Evolutionary conservation across 768 basidiomycete species (phyloP), one percentile per base, ranked within the genome.

Genomic region (Mycena vitilis): DNA sequence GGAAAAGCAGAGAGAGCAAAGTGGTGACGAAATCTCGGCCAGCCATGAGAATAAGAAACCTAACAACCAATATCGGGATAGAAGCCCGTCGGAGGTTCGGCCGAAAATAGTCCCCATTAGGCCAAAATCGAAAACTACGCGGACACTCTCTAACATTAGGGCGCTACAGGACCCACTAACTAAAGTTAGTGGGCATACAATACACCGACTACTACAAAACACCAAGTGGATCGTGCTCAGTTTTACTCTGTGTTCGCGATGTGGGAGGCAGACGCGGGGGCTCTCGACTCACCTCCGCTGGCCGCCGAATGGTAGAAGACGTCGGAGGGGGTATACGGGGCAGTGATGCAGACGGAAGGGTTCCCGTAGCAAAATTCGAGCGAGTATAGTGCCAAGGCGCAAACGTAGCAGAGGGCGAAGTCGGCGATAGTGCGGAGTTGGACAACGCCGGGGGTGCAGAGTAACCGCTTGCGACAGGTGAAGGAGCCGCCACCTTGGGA

Each of bases 331-430:
- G 87, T 16, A 81, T 76, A 40, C 85, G 84, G 23, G 89, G 87
- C 65, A 90, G 80, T 48, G 84, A 76, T 22, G 83, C 80, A 23
- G 83, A 73, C 13, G 81, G 76, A 51, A 85, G 73, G 20, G 70
- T 72, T 20, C 79, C 69, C 5, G 58, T 71, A 42, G 80, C 78
- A 75, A 89, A 89, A 64, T 77, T 80, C 9, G 88, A 88, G 56
- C 76, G 82, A 22, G 88, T 88, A 72, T 87, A 80, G 66, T 87
- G 86, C 88, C 88, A 89, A 18, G 89, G 88, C 34, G 86, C 86
- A 22, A 74, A 51, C 34, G 22, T 65, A 9, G 73, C 36, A 25
- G 72, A 49, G 5, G 74, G 64, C 37, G 73, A 65, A 34, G 22
- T 70, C 55, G 52, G 73, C 42, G 40, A 65, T 54, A 36, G 68